These are phyloP conservation scores for Insectozyma bohioensis DNA, from an alignment of 1,139 yeast species.

Conservation along the genomic window DNA sequence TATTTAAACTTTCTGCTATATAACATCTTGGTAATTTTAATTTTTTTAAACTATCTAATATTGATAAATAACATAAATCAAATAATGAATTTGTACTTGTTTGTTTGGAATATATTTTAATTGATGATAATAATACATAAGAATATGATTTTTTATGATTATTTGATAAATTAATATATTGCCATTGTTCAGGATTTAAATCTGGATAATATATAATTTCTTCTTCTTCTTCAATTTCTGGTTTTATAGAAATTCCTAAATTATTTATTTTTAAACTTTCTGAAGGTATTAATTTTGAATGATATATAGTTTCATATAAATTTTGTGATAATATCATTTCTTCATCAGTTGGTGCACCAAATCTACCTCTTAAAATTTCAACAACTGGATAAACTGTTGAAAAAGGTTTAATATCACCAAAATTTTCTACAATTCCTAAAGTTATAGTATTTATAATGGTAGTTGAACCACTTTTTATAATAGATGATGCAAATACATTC, in stretches of 20 bases:
- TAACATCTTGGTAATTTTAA: conserved; percentile 68
- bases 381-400: conserved; percentile 74
- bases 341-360: conserved; percentile 85
- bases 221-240: conserved; percentile 24
- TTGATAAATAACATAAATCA: conserved; percentile 73
- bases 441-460: conserved; percentile 74
- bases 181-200: conserved; percentile 21
- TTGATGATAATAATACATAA: conserved; percentile 68
- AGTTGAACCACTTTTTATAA: conserved; percentile 73
- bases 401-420: conserved; percentile 26
- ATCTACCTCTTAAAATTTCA: conserved; percentile 73
- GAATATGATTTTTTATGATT: conserved; percentile 43
- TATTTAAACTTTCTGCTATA: conserved; percentile 43
- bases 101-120: conserved; percentile 64
- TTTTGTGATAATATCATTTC: conserved; percentile 81
- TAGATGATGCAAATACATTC: conserved; percentile 67
- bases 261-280: conserved; percentile 47
- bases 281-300: conserved; percentile 52
- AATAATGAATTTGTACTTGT: conserved; percentile 65
- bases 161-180: conserved; percentile 13
- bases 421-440: conserved; percentile 61
- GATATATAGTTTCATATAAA: conserved; percentile 57
- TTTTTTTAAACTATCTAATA: conserved; percentile 60
- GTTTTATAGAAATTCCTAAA: conserved; percentile 49
- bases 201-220: conserved; percentile 42